Base-by-base conservation (phyloP, 495 filamentous ascomycete genomes). In the Lasiosphaeriaceae sp. region DNA sequence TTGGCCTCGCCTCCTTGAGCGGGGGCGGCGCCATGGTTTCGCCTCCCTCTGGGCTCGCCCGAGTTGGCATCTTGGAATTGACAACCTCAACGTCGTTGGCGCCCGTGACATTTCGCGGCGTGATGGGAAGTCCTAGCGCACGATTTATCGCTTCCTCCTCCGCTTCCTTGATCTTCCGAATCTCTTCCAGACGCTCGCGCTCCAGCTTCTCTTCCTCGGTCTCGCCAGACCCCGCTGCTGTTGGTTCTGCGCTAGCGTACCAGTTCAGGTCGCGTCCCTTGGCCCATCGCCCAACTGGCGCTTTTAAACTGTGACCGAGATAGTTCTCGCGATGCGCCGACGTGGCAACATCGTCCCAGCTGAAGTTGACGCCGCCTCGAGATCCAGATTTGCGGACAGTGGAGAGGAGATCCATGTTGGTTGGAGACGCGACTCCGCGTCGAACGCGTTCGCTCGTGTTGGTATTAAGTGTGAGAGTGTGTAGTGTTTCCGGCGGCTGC, bases 231-330 rank as follows among this genome's bases (percentile, higher is more conserved):
- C 76, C 69, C 4, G 67, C 69, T n/a, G 66, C 71, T 0, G 72
- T 65, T 19, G 70, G 62, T 20, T 90, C 83, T 14, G 75, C 78
- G 68, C 90, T 93, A 3, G 92, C 84, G 61, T 97, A 97, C 94
- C 94, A 97, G 41, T 69, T 77, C 6, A 97, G 76, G 62, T 98
- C 93, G 54, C 82, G 83, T n/a, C 84, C 83, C 61, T 94, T 89
- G 62, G 96, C 92, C 94, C 95, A 98, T 49, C 94, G 89, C 11
- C 94, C 94, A 11, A 97, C 95, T 0, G 94, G 87, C 65, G 94
- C 94, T 84, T 95, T 98, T 50, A 98, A 67, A 21, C 90, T 95
- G 71, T 98, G 94, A 43, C 95, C 94, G 0, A 98, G 86, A 71
- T 98, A 98, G 72, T 98, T 97, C 68, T 98, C 93, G 63, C 94